Base-by-base conservation (phyloP, 352 stramenopile species). In the Blastocystis sp. region DNA sequence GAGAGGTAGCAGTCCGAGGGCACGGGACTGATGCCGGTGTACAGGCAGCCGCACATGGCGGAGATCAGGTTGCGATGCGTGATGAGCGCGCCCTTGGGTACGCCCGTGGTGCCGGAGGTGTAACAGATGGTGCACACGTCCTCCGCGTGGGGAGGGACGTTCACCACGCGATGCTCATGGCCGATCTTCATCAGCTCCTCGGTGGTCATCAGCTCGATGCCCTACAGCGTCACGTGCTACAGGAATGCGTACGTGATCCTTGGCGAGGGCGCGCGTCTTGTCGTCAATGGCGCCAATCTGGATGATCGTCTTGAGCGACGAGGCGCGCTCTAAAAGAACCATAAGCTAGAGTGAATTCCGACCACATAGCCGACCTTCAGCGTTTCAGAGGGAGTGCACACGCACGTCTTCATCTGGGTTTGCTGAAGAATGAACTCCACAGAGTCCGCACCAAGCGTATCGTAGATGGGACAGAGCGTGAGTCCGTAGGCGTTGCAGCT, bases 71-170 rank as follows among this genome's bases (percentile, higher is more conserved):
- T 95, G 80, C 92, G 60, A 91, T 99, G 96, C 45, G 93, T 94
- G 21, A 99, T 19, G 3, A 77, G 67, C 1, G 79, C 79, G 24
- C 79, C 79, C 92, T 98, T 98, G 39, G 97, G 96, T 92, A 97
- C 93, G 24, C 96, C 96, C 33, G 96, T 98, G 31, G 96, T 98
- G 41, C 96, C 96, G 4, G 93, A 98, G 12, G 96, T 98, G 92
- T 98, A 98, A 92, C 94, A 97, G 85, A 98, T 92, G 41, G 96
- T 98, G 26, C 95, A 95, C n/a, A 98, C 90, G 91, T 98, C 96
- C 2, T 91, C 90, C 29, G 91, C 81, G 69, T 92, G 90, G 0
- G 94, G 94, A 6, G 70, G 91, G 88, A 61, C 92, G 78, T 24
- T 91, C 90, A 77, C 92, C 91, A 45, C 92, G 55, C 13, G 91